These are phyloP conservation scores for Chalciporus pseudorubinellus DNA, from an alignment of 768 basidiomycete genomes.

Conservation along the genomic window DNA sequence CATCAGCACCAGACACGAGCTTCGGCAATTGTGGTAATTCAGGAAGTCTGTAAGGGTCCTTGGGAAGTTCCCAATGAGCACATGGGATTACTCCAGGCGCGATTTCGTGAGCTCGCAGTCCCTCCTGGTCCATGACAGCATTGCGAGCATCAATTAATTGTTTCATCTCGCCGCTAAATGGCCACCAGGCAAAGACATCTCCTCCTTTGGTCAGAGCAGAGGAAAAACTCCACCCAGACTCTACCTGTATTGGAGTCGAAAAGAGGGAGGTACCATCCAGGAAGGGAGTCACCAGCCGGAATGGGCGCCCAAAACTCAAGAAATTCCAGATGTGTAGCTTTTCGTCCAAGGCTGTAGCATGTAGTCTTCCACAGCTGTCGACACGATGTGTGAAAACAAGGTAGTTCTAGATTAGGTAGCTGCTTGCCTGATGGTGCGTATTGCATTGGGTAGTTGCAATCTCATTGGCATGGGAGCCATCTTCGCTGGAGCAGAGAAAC, in stretches of 20 bases:
- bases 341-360: constrained; percentile 64
- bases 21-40: constrained; percentile 59
- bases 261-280: constrained; percentile 43
- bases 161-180: constrained; percentile 45
- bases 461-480: constrained; percentile 51
- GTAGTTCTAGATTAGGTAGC: neutral
- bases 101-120: constrained; percentile 30
- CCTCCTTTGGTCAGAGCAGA: constrained; percentile 70
- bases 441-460: constrained; percentile 55
- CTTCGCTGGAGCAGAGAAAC: constrained; percentile 56
- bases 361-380: constrained; percentile 72
- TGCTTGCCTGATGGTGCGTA: constrained; percentile 62
- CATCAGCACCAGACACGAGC: constrained; percentile 30
- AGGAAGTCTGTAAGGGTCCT: constrained; percentile 58
- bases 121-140: constrained; percentile 44
- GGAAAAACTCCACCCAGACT: constrained; percentile 83
- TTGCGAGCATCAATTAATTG: constrained; percentile 38
- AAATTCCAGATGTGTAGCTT: constrained; percentile 69
- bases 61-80: constrained; percentile 52
- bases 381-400: constrained; percentile 12
- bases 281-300: constrained; percentile 45
- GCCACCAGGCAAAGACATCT: constrained; percentile 76
- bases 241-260: constrained; percentile 57
- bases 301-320: constrained; percentile 75
- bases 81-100: constrained; percentile 54